Evolutionary conservation across 495 filamentous ascomycete genomes (phyloP).

Genomic region (Acidiella bohemica): DNA sequence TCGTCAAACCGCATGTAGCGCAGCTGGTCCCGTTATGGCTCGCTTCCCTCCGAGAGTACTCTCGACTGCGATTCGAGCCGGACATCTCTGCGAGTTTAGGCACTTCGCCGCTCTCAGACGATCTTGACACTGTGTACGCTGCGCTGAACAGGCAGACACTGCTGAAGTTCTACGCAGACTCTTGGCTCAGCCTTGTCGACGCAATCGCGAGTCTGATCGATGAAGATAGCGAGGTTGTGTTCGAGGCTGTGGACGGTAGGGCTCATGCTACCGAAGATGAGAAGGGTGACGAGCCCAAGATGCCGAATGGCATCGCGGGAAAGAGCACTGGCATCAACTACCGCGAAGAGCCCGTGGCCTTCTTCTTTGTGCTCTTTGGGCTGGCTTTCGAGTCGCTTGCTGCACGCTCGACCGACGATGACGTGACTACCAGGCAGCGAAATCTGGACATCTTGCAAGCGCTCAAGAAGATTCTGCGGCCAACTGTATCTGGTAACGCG

Average conservation of each 20-base stretch:
- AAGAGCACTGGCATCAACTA: slow-evolving; percentile 74
- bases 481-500: slow-evolving; percentile 88
- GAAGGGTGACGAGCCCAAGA: neutral
- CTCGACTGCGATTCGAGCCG: slow-evolving; percentile 84
- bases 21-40: slow-evolving; percentile 88
- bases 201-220: slow-evolving; percentile 96
- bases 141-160: slow-evolving; percentile 88
- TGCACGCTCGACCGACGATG: slow-evolving; percentile 57
- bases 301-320: slow-evolving; percentile 25
- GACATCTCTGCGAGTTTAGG: slow-evolving; percentile 84
- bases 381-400: slow-evolving; percentile 92
- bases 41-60: slow-evolving; percentile 84
- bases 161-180: slow-evolving; percentile 91
- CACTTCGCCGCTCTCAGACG: slow-evolving; percentile 49
- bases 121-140: slow-evolving; percentile 81
- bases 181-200: slow-evolving; percentile 92
- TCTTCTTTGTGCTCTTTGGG: slow-evolving; percentile 97
- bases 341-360: slow-evolving; percentile 91
- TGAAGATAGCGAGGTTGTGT: slow-evolving; percentile 93
- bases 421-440: slow-evolving; percentile 58
- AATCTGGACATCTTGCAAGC: slow-evolving; percentile 81
- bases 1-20: slow-evolving; percentile 79
- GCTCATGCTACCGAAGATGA: slow-evolving; percentile 33
- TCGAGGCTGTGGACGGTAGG: slow-evolving; percentile 89
- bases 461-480: slow-evolving; percentile 85